Base-by-base conservation (phyloP, 1,284 basidiomycete genomes). In the Anthracocystis walkeri region DNA sequence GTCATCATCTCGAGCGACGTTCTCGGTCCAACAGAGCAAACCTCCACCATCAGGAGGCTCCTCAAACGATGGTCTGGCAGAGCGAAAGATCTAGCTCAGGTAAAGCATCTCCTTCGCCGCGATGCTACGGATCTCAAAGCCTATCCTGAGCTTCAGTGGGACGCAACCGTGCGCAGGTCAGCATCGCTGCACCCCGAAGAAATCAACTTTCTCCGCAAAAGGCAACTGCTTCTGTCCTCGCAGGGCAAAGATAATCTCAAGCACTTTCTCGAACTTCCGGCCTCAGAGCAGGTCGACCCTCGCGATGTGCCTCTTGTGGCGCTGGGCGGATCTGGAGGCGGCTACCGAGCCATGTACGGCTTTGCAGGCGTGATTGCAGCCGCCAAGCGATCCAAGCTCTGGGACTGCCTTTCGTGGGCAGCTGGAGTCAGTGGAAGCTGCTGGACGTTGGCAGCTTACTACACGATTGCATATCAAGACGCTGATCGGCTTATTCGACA, bases 311-410 rank as follows among this genome's bases (percentile, higher is more conserved):
- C 84, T 7, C 65, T 84, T 12, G 67, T 86, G 20, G 82, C 80
- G 2, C 56, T 85, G 11, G 84, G 85, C 10, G 85, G 84, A n/a
- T 80, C 77, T 1, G 85, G 85, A 11, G 85, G 85, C n/a, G 85
- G 85, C 21, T 85, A 84, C 44, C 72, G 85, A 12, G 85, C 85
- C 31, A 83, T 75, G 69, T 83, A 77, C 41, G 78, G 75, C 27
- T 82, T 77, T 50, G 66, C 78, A 6, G 80, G 75, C 20, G 77
- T 78, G 38, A 66, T 84, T 44, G 72, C 78, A 3, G 82, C 79
- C 2, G 65, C 84, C 12, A 77, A 82, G 53, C 69, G 74, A 18
- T 65, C 75, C 16, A 74, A 73, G 6, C 60, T 85, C 29, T 85
- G 83, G 83, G 74, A 81, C 58, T 67, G 81, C 59, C 58, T 78